Evolutionary conservation across 2,329 filamentous ascomycete species (phyloP), one percentile per base, ranked within the genome.

Genomic region (Drechslerella coelobrocha): DNA sequence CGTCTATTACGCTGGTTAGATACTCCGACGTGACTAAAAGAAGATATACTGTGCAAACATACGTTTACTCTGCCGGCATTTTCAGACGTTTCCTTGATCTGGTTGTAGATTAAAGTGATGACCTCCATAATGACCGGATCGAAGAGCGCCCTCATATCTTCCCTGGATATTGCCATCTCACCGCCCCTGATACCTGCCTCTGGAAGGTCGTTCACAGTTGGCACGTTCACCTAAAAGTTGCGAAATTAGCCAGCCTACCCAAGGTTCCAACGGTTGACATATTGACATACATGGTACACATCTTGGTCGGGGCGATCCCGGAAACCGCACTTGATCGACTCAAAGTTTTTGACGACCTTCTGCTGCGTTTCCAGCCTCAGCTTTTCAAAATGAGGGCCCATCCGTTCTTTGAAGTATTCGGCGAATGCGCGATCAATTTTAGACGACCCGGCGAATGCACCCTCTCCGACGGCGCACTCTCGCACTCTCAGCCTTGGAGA

Each of bases 91-190:
- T 73, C 54, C 24, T 63, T 71, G 24, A 76, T 71, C 31, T 76
- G 73, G n/a, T 69, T 61, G 10, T 63, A 63, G 23, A 76, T 73
- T 2, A 76, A 52, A 2, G 52, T 48, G 8, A 75, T 68, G 39
- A 76, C 73, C 52, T 75, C 51, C 17, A 65, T 52, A 10, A 76
- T 73, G 1, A 75, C 56, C 1, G 74, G 75, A 39, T 75, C 73
- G 47, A 76, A 75, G 31, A 76, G 68, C 2, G n/a, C 17, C 27
- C 60, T 55, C 68, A 76, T 74, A 9, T 75, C 74, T 48, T 75
- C 65, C 29, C 74, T 72, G 5, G 73, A 51, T 21, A 72, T 72
- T 41, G 68, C 55, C 14, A 72, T 24, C 43, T 72, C 68, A 37
- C 72, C 68, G 23, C 65, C 63, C 19, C 63, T 59, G 54, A 71